Evolutionary conservation across 179 eudicot species (phyloP).

Genomic region (Gypsophila paniculata): DNA sequence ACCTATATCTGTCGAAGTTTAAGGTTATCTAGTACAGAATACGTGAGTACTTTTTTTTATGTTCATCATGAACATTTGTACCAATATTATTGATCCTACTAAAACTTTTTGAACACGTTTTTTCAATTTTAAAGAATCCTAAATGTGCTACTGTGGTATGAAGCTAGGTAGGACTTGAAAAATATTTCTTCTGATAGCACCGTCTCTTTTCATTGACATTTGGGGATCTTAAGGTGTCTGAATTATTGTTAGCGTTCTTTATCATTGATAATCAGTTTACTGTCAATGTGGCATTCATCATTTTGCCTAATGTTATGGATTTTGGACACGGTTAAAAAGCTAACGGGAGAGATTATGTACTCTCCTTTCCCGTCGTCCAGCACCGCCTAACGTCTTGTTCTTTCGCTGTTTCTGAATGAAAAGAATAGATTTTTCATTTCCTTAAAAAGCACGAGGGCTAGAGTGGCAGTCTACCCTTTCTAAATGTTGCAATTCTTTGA

Average conservation of each 20-base stretch:
- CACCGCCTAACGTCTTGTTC: background rate
- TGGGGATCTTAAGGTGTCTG: background rate
- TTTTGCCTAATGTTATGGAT: background rate
- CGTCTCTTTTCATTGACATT: background rate
- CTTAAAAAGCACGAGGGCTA: background rate
- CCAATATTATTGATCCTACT: background rate
- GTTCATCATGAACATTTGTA: background rate
- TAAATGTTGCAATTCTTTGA: background rate
- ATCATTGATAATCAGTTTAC: background rate
- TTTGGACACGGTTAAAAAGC: background rate
- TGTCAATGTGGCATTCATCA: background rate
- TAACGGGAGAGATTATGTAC: background rate
- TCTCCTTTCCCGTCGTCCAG: background rate
- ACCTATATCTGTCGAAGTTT: too few species aligned
- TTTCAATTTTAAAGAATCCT: too few species aligned
- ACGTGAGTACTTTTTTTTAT: background rate
- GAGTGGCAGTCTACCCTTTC: background rate
- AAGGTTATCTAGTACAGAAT: too few species aligned
- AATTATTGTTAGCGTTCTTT: background rate
- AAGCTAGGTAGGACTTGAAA: background rate
- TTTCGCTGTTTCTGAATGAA: background rate
- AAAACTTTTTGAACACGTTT: background rate
- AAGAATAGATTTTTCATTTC: background rate
- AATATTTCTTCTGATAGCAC: background rate
- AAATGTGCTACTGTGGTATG: too few species aligned